Evolutionary conservation across 768 basidiomycete species (phyloP).

Genomic region (Amyloporia xantha): DNA sequence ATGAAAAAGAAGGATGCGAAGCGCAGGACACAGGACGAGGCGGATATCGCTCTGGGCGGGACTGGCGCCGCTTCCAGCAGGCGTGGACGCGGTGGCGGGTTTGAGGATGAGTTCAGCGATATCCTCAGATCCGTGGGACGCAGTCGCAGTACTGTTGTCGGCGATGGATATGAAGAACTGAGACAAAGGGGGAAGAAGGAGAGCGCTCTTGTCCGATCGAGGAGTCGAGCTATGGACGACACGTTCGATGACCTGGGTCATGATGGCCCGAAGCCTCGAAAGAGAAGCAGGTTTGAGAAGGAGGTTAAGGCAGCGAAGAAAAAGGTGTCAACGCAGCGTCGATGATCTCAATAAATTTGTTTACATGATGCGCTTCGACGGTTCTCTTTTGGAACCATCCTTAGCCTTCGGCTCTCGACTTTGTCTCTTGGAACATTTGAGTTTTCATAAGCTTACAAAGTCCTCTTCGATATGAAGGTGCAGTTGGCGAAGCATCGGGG

Average conservation of each 20-base stretch:
- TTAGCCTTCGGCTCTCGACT: too few species aligned
- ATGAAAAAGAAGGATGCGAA: constrained; percentile 85
- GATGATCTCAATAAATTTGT: too few species aligned
- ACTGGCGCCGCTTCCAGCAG: constrained; percentile 38
- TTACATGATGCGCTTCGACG: too few species aligned
- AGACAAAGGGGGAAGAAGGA: constrained; percentile 60
- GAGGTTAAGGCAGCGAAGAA: constrained; percentile 33
- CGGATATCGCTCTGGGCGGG: constrained; percentile 81
- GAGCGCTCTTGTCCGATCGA: constrained; percentile 53
- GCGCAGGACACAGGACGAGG: constrained; percentile 73
- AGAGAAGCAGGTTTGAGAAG: constrained; percentile 38
- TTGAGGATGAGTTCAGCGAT: constrained; percentile 83
- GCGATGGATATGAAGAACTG: constrained; percentile 81
- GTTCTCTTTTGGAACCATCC: too few species aligned
- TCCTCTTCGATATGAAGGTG: too few species aligned
- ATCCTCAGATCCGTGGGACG: constrained; percentile 59
- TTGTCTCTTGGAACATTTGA: too few species aligned
- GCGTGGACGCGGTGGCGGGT: constrained; percentile 58
- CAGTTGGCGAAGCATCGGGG: too few species aligned
- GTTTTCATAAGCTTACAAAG: too few species aligned
- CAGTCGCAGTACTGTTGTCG: constrained; percentile 31
- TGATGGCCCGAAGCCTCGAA: constrained; percentile 27
- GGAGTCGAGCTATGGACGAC: constrained; percentile 29
- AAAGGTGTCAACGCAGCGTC: constrained; percentile 15
- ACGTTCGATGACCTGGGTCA: constrained; percentile 22